Conservation (phyloP, 2,329 filamentous ascomycete genomes). For the Chrysoporthe deuterocubensis region DNA sequence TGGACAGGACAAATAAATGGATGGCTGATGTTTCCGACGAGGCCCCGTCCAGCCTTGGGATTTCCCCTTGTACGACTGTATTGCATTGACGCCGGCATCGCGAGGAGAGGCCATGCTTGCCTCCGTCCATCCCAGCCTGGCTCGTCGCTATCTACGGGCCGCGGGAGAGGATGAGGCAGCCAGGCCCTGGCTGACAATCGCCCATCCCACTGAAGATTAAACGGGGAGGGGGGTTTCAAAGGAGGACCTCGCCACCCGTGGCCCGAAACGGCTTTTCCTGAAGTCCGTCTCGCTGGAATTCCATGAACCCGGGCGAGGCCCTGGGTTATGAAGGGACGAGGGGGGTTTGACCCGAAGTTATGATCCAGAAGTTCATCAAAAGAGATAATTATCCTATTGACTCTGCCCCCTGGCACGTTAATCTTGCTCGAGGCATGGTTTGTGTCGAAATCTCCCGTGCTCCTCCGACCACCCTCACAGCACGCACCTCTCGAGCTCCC, state of each 20-base stretch:
- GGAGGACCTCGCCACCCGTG: conserved; percentile 1
- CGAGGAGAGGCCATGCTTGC: too few relatives aligned
- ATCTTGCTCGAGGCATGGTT: conserved; percentile 5
- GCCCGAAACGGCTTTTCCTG: neutral
- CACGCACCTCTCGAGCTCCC: neutral
- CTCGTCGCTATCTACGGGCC: too few relatives aligned
- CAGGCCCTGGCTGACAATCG: neutral
- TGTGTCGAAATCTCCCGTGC: conserved; percentile 3
- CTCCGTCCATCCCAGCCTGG: too few relatives aligned
- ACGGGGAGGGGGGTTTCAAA: neutral
- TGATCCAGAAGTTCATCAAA: neutral
- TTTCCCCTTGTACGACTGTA: neutral
- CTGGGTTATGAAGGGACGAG: neutral
- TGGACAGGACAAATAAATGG: neutral
- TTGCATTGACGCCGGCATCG: too few relatives aligned
- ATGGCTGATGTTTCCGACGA: neutral
- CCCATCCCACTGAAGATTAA: too few relatives aligned
- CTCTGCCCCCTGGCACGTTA: neutral
- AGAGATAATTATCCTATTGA: too few relatives aligned
- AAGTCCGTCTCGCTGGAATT: conserved; percentile 2
- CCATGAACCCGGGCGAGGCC: neutral
- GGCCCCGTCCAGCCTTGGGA: neutral
- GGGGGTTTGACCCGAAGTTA: neutral
- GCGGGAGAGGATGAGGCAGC: neutral
- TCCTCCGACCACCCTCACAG: neutral